Evolutionary conservation across 192 early-diverging fungal genomes (phyloP), one percentile per base, ranked within the genome.

Genomic region (Glomus cerebriforme): DNA sequence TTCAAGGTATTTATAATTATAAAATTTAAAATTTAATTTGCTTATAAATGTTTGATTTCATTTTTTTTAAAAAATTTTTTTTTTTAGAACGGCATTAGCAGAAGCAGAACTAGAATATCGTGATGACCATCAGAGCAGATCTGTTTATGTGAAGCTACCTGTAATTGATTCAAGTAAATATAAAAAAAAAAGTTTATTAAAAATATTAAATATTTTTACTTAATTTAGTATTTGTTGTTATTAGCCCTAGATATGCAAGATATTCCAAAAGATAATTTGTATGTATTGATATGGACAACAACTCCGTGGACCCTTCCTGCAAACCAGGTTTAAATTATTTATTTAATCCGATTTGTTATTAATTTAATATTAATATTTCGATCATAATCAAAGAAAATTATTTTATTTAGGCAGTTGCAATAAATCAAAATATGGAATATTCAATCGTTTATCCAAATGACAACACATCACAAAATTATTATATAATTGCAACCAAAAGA

Each of bases 241-340:
- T 27, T 77, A 82, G 79, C 75, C 6, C 35, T 67, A 26, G 39
- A 43, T 7, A 73, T 83, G 6, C 72, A 22, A 6, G 73, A 63
- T 13, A 67, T 83, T 34, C 74, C 71, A 66, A 58, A 73, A 15
- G 34, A 58, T 49, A 45, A 85, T 6, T 58, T 86, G 54, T 84
- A 73, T 70, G 85, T 84, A 12, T 78, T 93, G 12, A 86, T 93
- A 15, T 95, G 93, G 93, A 93, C 92, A 2, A 95, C 93, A 1
- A 95, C 93, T 4, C 93, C 93, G 0, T 93, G 93, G 93, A 93
- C 92, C 4, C 80, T 95, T 12, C 93, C 93, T 0, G 91, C 93
- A 32, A 95, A 95, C 84, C 80, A 84, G 59, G 84, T 79, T 34
- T 19, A 35, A 22, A 68, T 19, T 7, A 39, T 39, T 7, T 0